phyloP scores from a whole-genome alignment of 179 eudicot species.

The Patellifolia procumbens region DNA sequence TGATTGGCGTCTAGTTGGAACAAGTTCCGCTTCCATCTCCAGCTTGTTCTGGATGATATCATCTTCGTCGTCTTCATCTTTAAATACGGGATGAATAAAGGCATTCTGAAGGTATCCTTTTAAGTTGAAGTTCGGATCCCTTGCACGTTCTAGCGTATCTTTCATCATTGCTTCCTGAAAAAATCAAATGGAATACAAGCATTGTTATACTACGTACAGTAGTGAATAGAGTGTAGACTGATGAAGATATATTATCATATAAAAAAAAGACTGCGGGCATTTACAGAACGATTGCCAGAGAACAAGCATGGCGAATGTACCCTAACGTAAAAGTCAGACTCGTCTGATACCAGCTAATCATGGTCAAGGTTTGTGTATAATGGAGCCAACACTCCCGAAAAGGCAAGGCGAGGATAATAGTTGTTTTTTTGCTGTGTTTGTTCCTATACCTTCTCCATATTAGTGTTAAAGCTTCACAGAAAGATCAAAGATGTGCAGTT shows the following conservation, averaged over 20 bases:
- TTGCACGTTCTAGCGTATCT: slow-evolving; percentile 78
- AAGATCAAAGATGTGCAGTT: too few relatives aligned
- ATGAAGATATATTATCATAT: background rate
- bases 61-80: slow-evolving; percentile 52
- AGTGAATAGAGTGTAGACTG: background rate
- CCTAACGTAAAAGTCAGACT: too few relatives aligned
- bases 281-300: too few relatives aligned
- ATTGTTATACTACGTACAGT: background rate
- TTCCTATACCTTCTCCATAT: too few relatives aligned
- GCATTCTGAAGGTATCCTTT: slow-evolving; percentile 69
- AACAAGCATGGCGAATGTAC: too few relatives aligned
- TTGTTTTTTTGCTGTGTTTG: too few relatives aligned
- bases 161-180: slow-evolving; percentile 89
- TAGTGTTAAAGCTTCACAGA: too few relatives aligned
- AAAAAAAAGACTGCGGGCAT: too few relatives aligned
- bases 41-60: slow-evolving; percentile 30
- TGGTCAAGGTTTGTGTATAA: too few relatives aligned
- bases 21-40: slow-evolving; percentile 44
- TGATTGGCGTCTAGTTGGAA: slow-evolving; percentile 72
- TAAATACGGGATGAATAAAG: slow-evolving; percentile 71
- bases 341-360: too few relatives aligned
- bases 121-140: slow-evolving; percentile 69
- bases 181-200: background rate
- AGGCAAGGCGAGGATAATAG: too few relatives aligned
- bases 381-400: too few relatives aligned